These are phyloP conservation scores for Gyrodon lividus DNA, from an alignment of 768 basidiomycete genomes.

Conservation along the genomic window DNA sequence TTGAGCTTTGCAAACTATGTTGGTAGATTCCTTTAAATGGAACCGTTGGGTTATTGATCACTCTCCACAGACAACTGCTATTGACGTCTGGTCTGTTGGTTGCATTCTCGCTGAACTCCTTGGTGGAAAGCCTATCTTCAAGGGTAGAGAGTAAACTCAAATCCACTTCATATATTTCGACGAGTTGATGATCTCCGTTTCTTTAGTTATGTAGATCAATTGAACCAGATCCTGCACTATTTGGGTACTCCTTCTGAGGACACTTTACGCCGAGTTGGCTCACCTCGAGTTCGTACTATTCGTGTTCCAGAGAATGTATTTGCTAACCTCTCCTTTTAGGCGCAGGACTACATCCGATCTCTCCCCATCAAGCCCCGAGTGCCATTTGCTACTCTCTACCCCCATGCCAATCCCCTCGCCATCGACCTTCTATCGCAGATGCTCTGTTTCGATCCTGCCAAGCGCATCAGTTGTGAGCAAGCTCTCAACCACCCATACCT, in stretches of 20 bases:
- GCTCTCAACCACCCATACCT: conserved; percentile 94
- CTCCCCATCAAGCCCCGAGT: conserved; percentile 96
- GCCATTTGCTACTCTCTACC: conserved; percentile 88
- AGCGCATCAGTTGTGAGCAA: conserved; percentile 94
- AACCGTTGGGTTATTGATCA: conserved; percentile 13
- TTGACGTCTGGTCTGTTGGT: conserved; percentile 96
- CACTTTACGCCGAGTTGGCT: conserved; percentile 92
- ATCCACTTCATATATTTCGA: background rate
- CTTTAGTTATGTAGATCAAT: conserved; percentile 90
- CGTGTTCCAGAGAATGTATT: background rate
- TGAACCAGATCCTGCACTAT: conserved; percentile 97
- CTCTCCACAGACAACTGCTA: conserved; percentile 68
- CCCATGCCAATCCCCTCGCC: conserved; percentile 89
- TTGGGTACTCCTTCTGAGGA: conserved; percentile 98
- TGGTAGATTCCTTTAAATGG: conserved; percentile 28
- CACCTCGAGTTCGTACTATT: conserved; percentile 68
- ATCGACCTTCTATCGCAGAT: conserved; percentile 91
- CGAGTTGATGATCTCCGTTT: conserved; percentile 1
- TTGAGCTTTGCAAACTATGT: conserved; percentile 94
- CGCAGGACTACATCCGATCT: conserved; percentile 97
- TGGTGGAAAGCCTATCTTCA: conserved; percentile 93
- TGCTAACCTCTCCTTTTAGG: conserved; percentile 43
- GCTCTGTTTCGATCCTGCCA: conserved; percentile 94
- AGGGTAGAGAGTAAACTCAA: conserved; percentile 85
- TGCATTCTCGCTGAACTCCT: conserved; percentile 93